Percentiles rank a stretch among this genome's conserved stretches.
Evolutionary conservation across 2,329 filamentous ascomycete species (phyloP).

Genomic region (Colletotrichum sp.): DNA sequence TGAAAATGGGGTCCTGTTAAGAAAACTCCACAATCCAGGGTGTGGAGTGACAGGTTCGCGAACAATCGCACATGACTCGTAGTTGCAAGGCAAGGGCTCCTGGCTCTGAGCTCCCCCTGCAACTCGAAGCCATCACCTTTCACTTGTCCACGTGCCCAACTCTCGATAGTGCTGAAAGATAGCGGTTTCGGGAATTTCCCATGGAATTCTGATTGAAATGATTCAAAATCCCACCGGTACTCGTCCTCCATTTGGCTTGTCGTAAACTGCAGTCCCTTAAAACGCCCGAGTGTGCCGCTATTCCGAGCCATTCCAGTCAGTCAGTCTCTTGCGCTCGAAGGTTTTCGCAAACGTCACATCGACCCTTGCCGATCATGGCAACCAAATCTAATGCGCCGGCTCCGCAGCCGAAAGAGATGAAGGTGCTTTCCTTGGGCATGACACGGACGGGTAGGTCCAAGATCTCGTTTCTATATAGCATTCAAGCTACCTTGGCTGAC

Average conservation of each 20-base stretch:
- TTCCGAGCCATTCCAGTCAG: background rate
- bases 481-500: background rate
- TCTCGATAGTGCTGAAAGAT: background rate
- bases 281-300: background rate
- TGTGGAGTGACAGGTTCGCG: background rate
- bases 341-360: background rate
- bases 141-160: background rate
- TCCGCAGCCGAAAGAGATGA: constrained; percentile 23
- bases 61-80: background rate
- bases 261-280: background rate
- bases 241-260: background rate
- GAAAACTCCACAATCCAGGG: background rate
- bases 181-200: background rate
- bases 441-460: constrained; percentile 29
- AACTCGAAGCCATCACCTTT: background rate
- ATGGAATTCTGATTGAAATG: background rate
- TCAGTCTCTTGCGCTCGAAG: background rate
- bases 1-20: background rate
- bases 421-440: constrained; percentile 33
- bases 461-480: background rate
- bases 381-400: background rate
- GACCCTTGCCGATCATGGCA: background rate
- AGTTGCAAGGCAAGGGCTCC: background rate
- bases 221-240: background rate
- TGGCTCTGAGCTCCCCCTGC: background rate